Evolutionary conservation across 1,284 basidiomycete species (phyloP), one percentile per base, ranked within the genome.

Genomic region (Heterobasidion parviporum): DNA sequence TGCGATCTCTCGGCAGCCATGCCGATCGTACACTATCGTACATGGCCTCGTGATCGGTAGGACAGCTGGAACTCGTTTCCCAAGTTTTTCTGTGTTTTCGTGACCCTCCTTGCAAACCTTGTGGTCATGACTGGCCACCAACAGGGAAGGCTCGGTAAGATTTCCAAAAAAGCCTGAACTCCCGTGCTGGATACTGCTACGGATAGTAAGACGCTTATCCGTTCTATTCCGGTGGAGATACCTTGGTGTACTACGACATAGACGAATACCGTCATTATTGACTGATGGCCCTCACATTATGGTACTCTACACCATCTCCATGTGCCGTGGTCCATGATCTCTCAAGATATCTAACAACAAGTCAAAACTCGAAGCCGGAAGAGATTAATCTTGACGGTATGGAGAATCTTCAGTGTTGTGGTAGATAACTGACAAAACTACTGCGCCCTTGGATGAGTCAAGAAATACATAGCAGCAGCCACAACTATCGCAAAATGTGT

Each of bases 1-100:
- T 41, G 38, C 38, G 2, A 41, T 41, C 38, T 41, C 9, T 35
- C 15, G 44, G 15, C 10, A 26, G 63, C 50, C 57, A 78, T 76
- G 75, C 67, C 74, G 49, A 62, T 63, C 46, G 80, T 83, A 59
- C 71, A 75, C 65, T 72, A 78, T n/a, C n/a, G n/a, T 18, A 18
- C 18, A 18, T 18, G 18, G 18, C 57, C 75, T 86, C 45, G 72
- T 86, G 54, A 75, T 82, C 54, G 83, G 83, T 15, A 82, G 81
- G 1, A 85, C 83, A 9, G 70, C 80, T 44, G 83, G 83, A 35
- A 80, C 85, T 16, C 83, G 84, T 15, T 76, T 80, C 8, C 74
- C 77, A 32, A 26, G 38, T n/a, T 41, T 75, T 86, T 6, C 70
- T 78, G 10, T 72, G 74, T 16, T 71, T 83, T 50, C 71, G 76